Conservation (phyloP, 345 rosid genomes). For the Salix exigua region DNA sequence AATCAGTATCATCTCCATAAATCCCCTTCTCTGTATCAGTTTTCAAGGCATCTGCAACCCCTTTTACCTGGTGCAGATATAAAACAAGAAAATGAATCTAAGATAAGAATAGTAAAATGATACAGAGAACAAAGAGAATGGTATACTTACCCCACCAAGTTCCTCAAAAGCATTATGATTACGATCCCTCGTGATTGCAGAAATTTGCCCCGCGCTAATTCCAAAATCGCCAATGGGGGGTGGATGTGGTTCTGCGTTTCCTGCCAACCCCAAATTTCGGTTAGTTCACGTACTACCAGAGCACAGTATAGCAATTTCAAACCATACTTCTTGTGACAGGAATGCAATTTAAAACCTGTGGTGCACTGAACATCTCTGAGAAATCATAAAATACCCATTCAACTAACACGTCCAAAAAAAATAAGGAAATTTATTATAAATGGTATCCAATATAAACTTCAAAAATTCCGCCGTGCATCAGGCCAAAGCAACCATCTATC, state of each 20-base stretch:
- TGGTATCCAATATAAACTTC: background rate
- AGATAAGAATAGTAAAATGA: background rate
- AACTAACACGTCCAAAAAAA: background rate
- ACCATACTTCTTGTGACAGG: background rate
- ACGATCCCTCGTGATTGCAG: constrained; percentile 76
- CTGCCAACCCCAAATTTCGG: constrained; percentile 18
- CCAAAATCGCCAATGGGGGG: constrained; percentile 51
- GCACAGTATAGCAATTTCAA: background rate
- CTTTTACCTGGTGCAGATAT: constrained; percentile 53
- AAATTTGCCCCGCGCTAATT: constrained; percentile 67
- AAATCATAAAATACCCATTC: background rate
- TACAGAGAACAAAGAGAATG: background rate
- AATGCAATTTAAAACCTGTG: background rate
- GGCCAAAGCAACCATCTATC: background rate
- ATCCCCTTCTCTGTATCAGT: constrained; percentile 62
- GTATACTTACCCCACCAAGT: constrained; percentile 63
- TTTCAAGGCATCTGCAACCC: constrained; percentile 58
- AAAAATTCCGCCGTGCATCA: background rate
- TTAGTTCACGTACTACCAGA: background rate
- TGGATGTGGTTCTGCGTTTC: constrained; percentile 27
- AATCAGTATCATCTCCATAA: constrained; percentile 59
- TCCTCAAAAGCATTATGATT: constrained; percentile 51
- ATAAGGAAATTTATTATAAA: background rate
- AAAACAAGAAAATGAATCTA: constrained; percentile 13
- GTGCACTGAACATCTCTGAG: background rate